A percentile compares a stretch with the other conserved stretches of the same genome.
Conservation (phyloP, 352 stramenopile species). For the Pythium monospermum region DNA sequence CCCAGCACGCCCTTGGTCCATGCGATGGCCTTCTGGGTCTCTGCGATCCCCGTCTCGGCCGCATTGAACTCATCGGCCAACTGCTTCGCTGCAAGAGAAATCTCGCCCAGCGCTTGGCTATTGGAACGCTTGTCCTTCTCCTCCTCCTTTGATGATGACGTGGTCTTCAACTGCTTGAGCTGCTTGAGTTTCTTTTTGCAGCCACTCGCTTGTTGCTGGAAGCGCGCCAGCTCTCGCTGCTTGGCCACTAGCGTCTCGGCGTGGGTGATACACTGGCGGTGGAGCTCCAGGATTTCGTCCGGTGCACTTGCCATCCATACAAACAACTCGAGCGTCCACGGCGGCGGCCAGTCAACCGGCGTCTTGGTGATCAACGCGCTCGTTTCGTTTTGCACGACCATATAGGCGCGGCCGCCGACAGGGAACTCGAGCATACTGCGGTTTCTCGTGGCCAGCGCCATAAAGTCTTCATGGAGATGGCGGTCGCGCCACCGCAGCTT, state of each 20-base stretch:
- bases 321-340: slow-evolving; percentile 70
- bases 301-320: slow-evolving; percentile 45
- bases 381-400: slow-evolving; percentile 29
- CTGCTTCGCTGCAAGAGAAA: slow-evolving; percentile 31
- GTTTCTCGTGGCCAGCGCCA: slow-evolving; percentile 32
- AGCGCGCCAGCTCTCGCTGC: slow-evolving; percentile 34
- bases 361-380: slow-evolving; percentile 2
- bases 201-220: slow-evolving; percentile 30
- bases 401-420: slow-evolving; percentile 37
- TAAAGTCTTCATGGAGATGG: slow-evolving; percentile 63
- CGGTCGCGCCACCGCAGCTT: slow-evolving; percentile 60
- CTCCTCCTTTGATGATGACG: too few species aligned
- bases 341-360: slow-evolving; percentile 40
- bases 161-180: slow-evolving; percentile 16
- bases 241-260: slow-evolving; percentile 33
- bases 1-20: slow-evolving; percentile 43
- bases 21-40: slow-evolving; percentile 29
- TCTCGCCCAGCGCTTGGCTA: slow-evolving; percentile 16
- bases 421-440: slow-evolving; percentile 49
- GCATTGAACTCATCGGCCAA: slow-evolving; percentile 54
- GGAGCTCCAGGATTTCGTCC: slow-evolving; percentile 49
- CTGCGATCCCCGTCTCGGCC: slow-evolving; percentile 31
- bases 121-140: slow-evolving; percentile 1
- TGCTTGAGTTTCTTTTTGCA: slow-evolving; percentile 43
- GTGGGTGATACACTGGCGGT: slow-evolving; percentile 31